These are phyloP conservation scores for Saururus chinensis DNA, from an alignment of 164 flowering plant species.

Conservation along the genomic window DNA sequence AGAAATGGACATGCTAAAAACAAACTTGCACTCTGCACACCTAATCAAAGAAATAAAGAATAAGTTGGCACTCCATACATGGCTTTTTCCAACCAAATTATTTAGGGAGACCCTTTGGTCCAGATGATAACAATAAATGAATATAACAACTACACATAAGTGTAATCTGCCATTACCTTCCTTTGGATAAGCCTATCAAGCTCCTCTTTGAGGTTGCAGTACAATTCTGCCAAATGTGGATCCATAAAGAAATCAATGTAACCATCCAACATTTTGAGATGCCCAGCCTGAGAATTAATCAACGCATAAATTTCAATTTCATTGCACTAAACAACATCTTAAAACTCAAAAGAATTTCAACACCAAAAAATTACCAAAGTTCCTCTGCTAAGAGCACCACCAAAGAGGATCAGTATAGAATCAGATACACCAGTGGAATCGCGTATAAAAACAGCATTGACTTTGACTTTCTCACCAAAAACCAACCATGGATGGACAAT, in stretches of 20 bases:
- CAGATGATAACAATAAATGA: no score
- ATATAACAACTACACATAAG: no score
- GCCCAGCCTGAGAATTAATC: constrained; percentile 55
- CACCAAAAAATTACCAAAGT: constrained; percentile 36
- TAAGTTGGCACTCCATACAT: no score
- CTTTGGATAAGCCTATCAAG: constrained; percentile 59
- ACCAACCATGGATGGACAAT: constrained; percentile 95
- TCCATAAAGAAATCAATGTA: constrained; percentile 91
- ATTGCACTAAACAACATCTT: neutral
- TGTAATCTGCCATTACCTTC: constrained; percentile 49
- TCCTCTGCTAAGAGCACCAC: constrained; percentile 63
- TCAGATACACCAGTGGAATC: constrained; percentile 97
- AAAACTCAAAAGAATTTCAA: constrained; percentile 1
- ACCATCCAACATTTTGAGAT: constrained; percentile 85
- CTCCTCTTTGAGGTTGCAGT: constrained; percentile 73
- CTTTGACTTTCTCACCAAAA: constrained; percentile 94
- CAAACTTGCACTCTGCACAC: no score
- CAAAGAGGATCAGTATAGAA: constrained; percentile 85
- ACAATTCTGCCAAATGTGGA: constrained; percentile 77
- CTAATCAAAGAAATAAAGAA: no score
- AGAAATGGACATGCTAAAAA: no score
- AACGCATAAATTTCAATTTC: neutral
- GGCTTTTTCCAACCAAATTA: no score
- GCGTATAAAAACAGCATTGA: constrained; percentile 83
- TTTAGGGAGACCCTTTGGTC: no score